These are phyloP conservation scores for Balansia obtecta DNA, from an alignment of 2,329 filamentous ascomycete genomes.

Conservation along the genomic window DNA sequence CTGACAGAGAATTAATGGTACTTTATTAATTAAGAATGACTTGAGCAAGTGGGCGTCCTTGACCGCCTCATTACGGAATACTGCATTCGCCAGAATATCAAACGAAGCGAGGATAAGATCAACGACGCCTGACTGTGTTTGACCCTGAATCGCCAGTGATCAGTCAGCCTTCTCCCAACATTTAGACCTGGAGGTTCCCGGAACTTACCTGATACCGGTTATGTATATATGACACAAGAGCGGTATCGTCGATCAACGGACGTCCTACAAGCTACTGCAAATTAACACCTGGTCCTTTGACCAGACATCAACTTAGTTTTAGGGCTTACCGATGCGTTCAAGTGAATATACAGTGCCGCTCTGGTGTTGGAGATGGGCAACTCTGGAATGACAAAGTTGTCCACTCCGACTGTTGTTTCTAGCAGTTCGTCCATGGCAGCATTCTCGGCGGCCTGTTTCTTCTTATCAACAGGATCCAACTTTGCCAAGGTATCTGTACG, in stretches of 20 bases:
- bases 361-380: slow-evolving; percentile 62
- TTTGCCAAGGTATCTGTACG: slow-evolving; percentile 41
- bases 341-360: slow-evolving; percentile 72
- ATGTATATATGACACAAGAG: slow-evolving; percentile 67
- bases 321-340: slow-evolving; percentile 61
- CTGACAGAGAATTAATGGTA: slow-evolving; percentile 41
- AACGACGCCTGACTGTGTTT: slow-evolving; percentile 63
- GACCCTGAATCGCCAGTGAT: slow-evolving; percentile 37
- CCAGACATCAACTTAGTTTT: background rate
- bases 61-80: slow-evolving; percentile 50
- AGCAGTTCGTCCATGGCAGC: slow-evolving; percentile 43
- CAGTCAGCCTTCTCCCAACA: slow-evolving; percentile 4
- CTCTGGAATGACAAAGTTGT: slow-evolving; percentile 46
- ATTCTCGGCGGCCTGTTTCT: slow-evolving; percentile 33
- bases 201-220: slow-evolving; percentile 63
- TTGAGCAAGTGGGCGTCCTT: slow-evolving; percentile 60
- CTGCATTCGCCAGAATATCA: slow-evolving; percentile 76
- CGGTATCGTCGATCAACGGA: slow-evolving; percentile 70
- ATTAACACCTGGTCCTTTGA: background rate
- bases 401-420: slow-evolving; percentile 42
- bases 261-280: slow-evolving; percentile 57
- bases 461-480: slow-evolving; percentile 42
- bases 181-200: background rate
- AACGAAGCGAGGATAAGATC: slow-evolving; percentile 84
- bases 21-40: slow-evolving; percentile 69